phyloP scores from a whole-genome alignment of 345 rosid species.

The Citrus reticulata region DNA sequence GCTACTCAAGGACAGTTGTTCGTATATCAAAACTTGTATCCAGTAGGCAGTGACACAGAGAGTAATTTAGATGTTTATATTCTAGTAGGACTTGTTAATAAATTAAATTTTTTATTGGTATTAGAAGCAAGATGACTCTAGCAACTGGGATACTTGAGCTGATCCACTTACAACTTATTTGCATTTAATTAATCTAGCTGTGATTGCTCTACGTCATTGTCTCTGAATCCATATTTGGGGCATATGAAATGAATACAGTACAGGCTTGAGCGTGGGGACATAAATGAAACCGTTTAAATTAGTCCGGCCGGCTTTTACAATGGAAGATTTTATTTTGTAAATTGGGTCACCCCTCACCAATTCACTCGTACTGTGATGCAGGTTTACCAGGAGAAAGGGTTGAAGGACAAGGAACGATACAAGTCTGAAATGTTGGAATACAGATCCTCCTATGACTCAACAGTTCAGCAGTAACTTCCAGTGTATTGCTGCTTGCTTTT shows the following conservation, averaged over 20 bases:
- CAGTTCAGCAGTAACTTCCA: constrained; percentile 14
- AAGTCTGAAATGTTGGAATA: constrained; percentile 63
- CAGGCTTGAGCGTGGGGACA: neutral
- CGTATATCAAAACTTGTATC: neutral
- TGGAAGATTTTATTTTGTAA: neutral
- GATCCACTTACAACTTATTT: neutral
- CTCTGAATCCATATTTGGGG: neutral
- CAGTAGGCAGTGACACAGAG: neutral
- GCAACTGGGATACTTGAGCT: neutral
- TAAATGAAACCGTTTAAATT: neutral
- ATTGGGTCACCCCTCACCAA: neutral
- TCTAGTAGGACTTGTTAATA: neutral
- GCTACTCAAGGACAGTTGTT: neutral
- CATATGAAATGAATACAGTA: neutral
- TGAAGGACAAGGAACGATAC: constrained; percentile 73
- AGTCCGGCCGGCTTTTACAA: neutral
- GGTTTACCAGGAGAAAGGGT: constrained; percentile 73
- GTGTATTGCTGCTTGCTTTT: neutral
- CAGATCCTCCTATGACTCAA: constrained; percentile 35
- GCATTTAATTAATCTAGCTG: neutral
- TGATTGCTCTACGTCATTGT: neutral
- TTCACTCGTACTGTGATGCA: constrained; percentile 12
- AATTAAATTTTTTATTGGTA: neutral
- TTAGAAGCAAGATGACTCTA: neutral
- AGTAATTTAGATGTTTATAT: neutral